Percentiles rank a stretch among this genome's conserved stretches.
These are phyloP conservation scores for Fragaria iinumae DNA, from an alignment of 306 rosid species.

Conservation along the genomic window DNA sequence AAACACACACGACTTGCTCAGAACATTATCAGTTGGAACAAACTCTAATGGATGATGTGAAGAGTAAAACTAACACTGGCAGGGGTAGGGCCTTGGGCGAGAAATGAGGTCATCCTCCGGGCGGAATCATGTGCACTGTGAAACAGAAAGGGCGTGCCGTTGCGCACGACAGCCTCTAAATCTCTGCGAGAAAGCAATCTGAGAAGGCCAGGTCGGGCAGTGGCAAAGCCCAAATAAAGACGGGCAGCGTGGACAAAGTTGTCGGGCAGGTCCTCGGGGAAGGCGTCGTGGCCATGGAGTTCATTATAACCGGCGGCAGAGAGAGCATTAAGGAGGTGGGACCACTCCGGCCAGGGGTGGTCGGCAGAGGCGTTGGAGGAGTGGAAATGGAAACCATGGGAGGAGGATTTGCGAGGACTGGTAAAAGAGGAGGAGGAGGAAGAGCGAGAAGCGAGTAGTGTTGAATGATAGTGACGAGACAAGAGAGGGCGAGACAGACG, in stretches of 20 bases:
- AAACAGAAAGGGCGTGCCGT: conserved; percentile 62
- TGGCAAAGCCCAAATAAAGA: conserved; percentile 66
- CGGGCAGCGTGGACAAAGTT: conserved; percentile 43
- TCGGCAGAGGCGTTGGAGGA: conserved; percentile 25
- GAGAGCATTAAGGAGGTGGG: conserved; percentile 48
- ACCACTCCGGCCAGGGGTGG: conserved; percentile 65
- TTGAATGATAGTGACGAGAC: neutral
- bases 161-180: conserved; percentile 52
- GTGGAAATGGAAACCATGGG: conserved; percentile 41
- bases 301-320: conserved; percentile 41
- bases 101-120: conserved; percentile 52
- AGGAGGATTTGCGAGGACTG: conserved; percentile 17
- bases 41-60: neutral
- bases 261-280: conserved; percentile 20
- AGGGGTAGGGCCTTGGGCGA: conserved; percentile 27
- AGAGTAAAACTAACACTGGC: conserved; percentile 25
- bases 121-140: conserved; percentile 41
- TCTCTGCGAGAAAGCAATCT: conserved; percentile 74
- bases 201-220: conserved; percentile 53
- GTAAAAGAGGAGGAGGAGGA: conserved; percentile 13
- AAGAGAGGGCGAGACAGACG: conserved; percentile 6
- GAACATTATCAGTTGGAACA: too few relatives aligned
- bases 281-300: conserved; percentile 23
- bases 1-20: neutral
- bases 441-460: neutral